These are phyloP conservation scores for Acidiella bohemica DNA, from an alignment of 495 filamentous ascomycete genomes.

Conservation along the genomic window DNA sequence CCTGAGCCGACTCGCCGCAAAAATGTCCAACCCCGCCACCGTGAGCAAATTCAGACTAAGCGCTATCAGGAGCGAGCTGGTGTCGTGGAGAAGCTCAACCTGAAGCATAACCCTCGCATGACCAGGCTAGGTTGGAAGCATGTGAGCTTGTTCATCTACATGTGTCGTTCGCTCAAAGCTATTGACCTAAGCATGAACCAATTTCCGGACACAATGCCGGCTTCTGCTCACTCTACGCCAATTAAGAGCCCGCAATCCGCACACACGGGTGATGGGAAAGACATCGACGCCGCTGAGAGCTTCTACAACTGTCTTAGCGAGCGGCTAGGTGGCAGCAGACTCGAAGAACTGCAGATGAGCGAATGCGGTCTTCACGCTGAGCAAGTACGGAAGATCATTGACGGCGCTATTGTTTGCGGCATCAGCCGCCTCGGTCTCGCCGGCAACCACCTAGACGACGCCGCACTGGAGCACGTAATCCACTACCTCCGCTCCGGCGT, in stretches of 20 bases:
- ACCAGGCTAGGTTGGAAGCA: constrained; percentile 80
- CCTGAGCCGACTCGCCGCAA: constrained; percentile 29
- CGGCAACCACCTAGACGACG: constrained; percentile 58
- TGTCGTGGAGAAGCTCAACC: constrained; percentile 68
- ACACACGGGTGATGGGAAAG: constrained; percentile 2
- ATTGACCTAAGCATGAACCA: constrained; percentile 75
- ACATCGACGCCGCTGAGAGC: constrained; percentile 40
- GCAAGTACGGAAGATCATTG: constrained; percentile 58
- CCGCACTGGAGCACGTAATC: constrained; percentile 61
- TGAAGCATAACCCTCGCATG: constrained; percentile 84
- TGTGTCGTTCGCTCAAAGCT: constrained; percentile 72
- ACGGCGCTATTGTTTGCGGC: constrained; percentile 60
- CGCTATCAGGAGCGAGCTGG: constrained; percentile 43
- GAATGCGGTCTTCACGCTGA: constrained; percentile 59
- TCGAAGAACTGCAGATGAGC: constrained; percentile 75
- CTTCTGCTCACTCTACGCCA: constrained; percentile 17
- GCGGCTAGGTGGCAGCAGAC: constrained; percentile 55
- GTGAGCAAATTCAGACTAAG: constrained; percentile 28
- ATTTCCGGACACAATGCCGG: constrained; percentile 45
- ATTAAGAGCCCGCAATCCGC: constrained; percentile 4
- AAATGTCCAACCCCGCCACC: constrained; percentile 6
- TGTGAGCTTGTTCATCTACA: constrained; percentile 76
- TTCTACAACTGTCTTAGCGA: constrained; percentile 63
- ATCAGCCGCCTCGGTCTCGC: constrained; percentile 68
- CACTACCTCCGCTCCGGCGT: constrained; percentile 56